Evolutionary conservation across 148 eudicot genomes (phyloP), one percentile per base, ranked within the genome.

Genomic region (Euryodendron excelsum): DNA sequence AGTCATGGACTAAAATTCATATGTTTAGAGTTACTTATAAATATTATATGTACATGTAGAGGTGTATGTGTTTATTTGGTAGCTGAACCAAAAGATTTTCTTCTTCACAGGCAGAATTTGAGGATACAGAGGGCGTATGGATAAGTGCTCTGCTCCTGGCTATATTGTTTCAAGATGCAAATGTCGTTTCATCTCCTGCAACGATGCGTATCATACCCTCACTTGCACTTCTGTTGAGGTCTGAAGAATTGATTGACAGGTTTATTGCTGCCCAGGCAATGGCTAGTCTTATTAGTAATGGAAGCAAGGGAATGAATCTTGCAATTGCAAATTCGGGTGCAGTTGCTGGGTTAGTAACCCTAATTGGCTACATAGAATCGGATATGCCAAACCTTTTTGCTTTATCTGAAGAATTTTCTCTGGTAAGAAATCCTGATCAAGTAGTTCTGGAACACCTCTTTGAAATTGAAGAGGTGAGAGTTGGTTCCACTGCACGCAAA

Each of bases 221-320:
- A 66, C 92, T 93, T 70, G 85, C 90, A 1, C 77, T 79, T 85
- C 74, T 93, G 68, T 82, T 93, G 80, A 91, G 84, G 78, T 88
- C 94, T 71, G 94, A 90, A 68, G 94, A 90, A 82, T 75, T 86
- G 75, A 83, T 87, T 69, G 91, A 87, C 85, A 85, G 88, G 75
- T 91, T 71, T 72, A 90, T 93, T 73, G 90, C 98, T 71, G 90
- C 96, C 78, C 98, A 93, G 76, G 98, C 96, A 72, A 86, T 91
- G 85, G 90, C 96, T 77, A 89, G 92, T 86, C 89, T 93, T 81
- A 89, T 81, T 45, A 78, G 86, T 80, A 89, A 82, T 74, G 88
- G 91, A 69, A 84, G 72, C 55, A 88, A 83, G 69, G 93, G 86
- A 79, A 85, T 88, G 68, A 85, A 85, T 81, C 82, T 90, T 53